Conservation (phyloP, 2,329 filamentous ascomycete genomes). For the Exophiala spinifera region DNA sequence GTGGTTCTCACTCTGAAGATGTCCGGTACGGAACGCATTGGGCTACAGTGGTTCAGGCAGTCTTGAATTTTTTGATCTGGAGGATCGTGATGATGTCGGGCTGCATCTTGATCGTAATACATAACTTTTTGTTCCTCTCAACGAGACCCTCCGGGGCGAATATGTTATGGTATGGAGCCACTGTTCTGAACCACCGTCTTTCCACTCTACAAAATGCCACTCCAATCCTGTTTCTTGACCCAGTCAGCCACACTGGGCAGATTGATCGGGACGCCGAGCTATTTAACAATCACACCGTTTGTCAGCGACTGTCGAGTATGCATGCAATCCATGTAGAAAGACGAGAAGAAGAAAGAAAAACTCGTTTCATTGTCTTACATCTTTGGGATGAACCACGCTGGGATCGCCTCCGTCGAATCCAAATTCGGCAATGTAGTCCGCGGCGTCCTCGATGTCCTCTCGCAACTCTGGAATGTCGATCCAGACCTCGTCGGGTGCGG, state of each 20-base stretch:
- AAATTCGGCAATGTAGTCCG: constrained; percentile 39
- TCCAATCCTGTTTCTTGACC: constrained; percentile 29
- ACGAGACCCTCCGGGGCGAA: no score
- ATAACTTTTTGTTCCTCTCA: no score
- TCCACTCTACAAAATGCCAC: constrained; percentile 6
- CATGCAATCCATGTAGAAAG: no score
- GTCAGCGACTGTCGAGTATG: no score
- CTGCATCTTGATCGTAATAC: no score
- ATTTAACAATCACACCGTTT: not conserved
- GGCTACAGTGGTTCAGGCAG: constrained; percentile 14
- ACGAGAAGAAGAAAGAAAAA: not conserved
- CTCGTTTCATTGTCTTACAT: no score
- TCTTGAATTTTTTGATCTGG: no score
- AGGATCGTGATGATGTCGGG: not conserved
- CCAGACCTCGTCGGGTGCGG: constrained; percentile 35
- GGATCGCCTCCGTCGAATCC: constrained; percentile 38
- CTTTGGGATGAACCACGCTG: constrained; percentile 10
- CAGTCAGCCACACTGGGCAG: constrained; percentile 25
- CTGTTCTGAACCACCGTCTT: no score
- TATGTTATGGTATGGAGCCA: no score
- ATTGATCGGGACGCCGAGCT: constrained; percentile 12
- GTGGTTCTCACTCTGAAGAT: constrained; percentile 21
- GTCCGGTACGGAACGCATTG: constrained; percentile 8
- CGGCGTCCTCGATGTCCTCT: constrained; percentile 40
- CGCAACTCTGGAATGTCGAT: constrained; percentile 34